A percentile compares a stretch with the other conserved stretches of the same genome.
phyloP scores from a whole-genome alignment of 2,329 filamentous ascomycete species.

The Fusarium azukiicola region DNA sequence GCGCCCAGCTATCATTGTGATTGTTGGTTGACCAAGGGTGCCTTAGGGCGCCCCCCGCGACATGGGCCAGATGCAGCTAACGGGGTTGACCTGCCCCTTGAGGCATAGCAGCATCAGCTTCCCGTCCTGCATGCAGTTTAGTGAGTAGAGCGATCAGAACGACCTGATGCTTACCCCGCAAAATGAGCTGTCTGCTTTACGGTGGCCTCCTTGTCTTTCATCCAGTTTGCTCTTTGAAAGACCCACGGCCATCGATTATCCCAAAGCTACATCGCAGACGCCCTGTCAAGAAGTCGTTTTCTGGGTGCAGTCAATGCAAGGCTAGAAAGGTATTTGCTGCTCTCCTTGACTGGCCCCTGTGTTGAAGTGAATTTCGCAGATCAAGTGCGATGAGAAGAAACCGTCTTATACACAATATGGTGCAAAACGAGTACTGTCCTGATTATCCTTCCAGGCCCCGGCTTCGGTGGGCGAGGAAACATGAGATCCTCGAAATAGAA shows the following conservation, averaged over 20 bases:
- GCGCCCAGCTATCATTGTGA: no score
- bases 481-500: conserved; percentile 10
- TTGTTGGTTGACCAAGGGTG: no score
- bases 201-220: no score
- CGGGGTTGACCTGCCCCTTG: no score
- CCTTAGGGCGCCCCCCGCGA: no score
- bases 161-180: no score
- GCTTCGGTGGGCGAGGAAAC: conserved; percentile 21
- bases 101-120: no score
- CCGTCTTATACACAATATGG: conserved; percentile 19
- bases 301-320: conserved; percentile 15
- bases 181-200: no score
- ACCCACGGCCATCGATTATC: neutral
- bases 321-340: conserved; percentile 10
- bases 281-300: conserved; percentile 11
- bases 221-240: no score
- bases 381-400: conserved; percentile 18
- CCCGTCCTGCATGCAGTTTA: no score
- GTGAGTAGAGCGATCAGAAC: no score
- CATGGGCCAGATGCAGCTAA: no score
- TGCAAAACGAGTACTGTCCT: conserved; percentile 10
- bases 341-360: neutral
- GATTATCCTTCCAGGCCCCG: neutral
- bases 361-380: neutral
- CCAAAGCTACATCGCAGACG: conserved; percentile 13